These are phyloP conservation scores for Mortierella antarctica DNA, from an alignment of 192 early-diverging fungal genomes.

Conservation along the genomic window DNA sequence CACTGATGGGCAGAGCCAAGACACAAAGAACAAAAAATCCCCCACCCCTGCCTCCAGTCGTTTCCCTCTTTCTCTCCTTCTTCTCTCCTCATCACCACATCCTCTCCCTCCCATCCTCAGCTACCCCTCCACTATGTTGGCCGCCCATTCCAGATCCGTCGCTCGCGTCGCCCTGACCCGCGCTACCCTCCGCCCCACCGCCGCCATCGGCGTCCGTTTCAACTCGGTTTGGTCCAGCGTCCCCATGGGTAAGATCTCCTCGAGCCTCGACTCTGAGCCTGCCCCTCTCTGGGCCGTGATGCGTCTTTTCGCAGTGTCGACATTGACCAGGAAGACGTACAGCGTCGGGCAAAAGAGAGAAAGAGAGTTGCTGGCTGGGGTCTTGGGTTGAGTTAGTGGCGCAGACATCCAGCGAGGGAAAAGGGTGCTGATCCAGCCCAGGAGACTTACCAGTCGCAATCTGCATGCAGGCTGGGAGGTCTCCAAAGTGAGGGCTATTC, in stretches of 20 bases:
- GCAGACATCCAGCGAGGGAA: too few species aligned
- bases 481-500: too few species aligned
- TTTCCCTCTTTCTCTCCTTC: constrained; percentile 4
- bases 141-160: constrained; percentile 44
- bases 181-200: constrained; percentile 45
- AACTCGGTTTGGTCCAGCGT: constrained; percentile 68
- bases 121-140: constrained; percentile 37
- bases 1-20: neutral
- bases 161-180: constrained; percentile 48
- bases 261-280: too few species aligned
- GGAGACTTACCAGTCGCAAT: too few species aligned
- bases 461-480: too few species aligned
- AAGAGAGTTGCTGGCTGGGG: too few species aligned
- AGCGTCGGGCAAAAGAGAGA: too few species aligned
- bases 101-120: constrained; percentile 2
- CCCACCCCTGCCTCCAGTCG: neutral
- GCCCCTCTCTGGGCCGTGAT: too few species aligned
- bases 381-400: too few species aligned
- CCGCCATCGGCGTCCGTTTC: constrained; percentile 47
- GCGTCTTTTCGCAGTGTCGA: too few species aligned
- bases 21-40: neutral
- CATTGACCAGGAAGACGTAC: too few species aligned
- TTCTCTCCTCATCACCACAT: constrained; percentile 1
- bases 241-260: constrained; percentile 59
- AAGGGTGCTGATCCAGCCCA: too few species aligned